Percentiles rank a stretch among this genome's conserved stretches.
Conservation (phyloP, 768 basidiomycete genomes). For the Tulasnella sp. region DNA sequence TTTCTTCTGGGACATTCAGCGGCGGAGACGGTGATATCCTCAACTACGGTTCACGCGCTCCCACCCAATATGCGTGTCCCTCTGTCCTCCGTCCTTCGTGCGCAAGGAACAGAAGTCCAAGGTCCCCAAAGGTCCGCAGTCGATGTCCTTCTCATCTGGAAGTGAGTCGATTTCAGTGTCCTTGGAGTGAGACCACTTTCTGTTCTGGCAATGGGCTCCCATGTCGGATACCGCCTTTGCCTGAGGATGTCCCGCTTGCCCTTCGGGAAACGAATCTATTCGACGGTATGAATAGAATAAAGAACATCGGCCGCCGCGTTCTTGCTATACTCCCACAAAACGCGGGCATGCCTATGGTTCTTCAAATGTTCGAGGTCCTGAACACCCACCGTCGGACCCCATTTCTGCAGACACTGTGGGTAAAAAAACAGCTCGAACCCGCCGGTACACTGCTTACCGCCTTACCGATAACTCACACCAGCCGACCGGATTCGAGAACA, state of each 20-base stretch:
- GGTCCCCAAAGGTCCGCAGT: not conserved
- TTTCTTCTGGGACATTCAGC: not conserved
- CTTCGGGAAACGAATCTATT: not conserved
- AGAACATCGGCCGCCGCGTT: too few relatives aligned
- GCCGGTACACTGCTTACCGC: not conserved
- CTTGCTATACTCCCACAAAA: not conserved
- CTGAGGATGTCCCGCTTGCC: not conserved
- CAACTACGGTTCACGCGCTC: not conserved
- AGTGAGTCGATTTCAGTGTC: not conserved
- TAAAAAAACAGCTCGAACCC: not conserved
- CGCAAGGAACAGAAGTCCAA: not conserved
- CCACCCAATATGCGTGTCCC: not conserved
- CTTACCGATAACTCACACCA: not conserved
- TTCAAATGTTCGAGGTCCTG: not conserved
- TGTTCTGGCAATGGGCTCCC: not conserved
- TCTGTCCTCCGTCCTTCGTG: not conserved
- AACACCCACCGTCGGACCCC: not conserved
- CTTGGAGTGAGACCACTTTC: not conserved
- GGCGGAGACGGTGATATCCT: not conserved
- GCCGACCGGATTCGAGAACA: not conserved
- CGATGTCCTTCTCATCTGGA: not conserved
- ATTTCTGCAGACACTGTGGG: not conserved
- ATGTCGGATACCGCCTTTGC: not conserved
- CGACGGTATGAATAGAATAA: not conserved
- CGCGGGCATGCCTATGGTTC: not conserved